phyloP scores from a whole-genome alignment of 441 rosid species.

The Populus trichocarpa region DNA sequence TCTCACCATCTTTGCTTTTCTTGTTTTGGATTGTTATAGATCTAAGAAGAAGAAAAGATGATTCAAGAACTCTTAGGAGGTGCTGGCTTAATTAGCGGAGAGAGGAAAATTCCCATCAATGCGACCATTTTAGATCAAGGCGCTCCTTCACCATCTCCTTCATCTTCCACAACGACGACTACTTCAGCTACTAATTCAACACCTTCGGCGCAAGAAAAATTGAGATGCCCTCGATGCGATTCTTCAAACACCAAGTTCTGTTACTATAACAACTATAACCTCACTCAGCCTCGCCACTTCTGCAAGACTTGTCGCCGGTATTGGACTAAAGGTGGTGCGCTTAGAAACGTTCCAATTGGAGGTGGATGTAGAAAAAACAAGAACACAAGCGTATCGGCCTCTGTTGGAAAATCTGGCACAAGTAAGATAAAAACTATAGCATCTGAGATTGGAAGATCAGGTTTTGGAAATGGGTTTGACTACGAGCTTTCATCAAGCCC shows the following conservation, averaged over 20 bases:
- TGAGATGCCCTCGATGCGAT: slow-evolving; percentile 74
- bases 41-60: slow-evolving; percentile 46
- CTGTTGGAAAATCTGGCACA: slow-evolving; percentile 34
- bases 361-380: slow-evolving; percentile 75
- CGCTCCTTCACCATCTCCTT: slow-evolving; percentile 36
- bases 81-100: slow-evolving; percentile 43
- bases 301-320: slow-evolving; percentile 87
- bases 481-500: slow-evolving; percentile 42
- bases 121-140: slow-evolving; percentile 42
- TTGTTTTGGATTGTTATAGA: slow-evolving; percentile 64
- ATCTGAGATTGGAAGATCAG: slow-evolving; percentile 45
- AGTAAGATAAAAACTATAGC: slow-evolving; percentile 39
- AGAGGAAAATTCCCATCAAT: slow-evolving; percentile 39
- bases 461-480: slow-evolving; percentile 36
- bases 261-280: slow-evolving; percentile 80
- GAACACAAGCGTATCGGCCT: slow-evolving; percentile 36
- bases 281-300: slow-evolving; percentile 82
- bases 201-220: slow-evolving; percentile 35
- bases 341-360: slow-evolving; percentile 72
- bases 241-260: slow-evolving; percentile 78
- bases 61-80: slow-evolving; percentile 68
- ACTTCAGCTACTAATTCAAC: slow-evolving; percentile 19
- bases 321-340: slow-evolving; percentile 81
- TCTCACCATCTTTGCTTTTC: slow-evolving; percentile 41
- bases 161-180: slow-evolving; percentile 26